Conservation (phyloP, 2,329 filamentous ascomycete genomes). For the Aspergillus fischeri region DNA sequence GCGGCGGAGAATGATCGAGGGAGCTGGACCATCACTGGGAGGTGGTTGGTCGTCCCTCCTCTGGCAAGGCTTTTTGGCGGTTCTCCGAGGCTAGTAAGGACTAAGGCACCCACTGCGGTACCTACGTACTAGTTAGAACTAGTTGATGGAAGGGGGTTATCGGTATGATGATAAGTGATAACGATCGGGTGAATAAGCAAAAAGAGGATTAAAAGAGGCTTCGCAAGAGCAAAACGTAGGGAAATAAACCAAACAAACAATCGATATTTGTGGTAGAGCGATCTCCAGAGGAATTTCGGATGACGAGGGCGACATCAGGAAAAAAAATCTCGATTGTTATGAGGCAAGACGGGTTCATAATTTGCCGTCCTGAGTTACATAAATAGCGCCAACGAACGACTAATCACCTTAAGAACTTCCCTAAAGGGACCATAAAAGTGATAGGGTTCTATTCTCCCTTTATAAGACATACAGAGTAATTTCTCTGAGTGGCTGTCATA, state of each 20-base stretch:
- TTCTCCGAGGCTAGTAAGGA: not conserved
- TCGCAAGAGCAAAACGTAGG: not conserved
- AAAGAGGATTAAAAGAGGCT: not conserved
- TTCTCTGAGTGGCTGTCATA: not conserved
- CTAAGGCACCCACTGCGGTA: not conserved
- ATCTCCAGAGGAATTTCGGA: not conserved
- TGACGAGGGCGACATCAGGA: slow-evolving; percentile 1
- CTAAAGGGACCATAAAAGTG: not conserved
- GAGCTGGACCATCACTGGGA: slow-evolving; percentile 7
- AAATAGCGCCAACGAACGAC: not conserved
- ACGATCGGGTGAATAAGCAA: not conserved
- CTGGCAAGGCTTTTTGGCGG: not conserved
- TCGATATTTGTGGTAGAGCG: not conserved
- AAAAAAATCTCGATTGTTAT: not conserved
- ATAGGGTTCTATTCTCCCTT: not conserved
- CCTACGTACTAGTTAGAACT: not conserved
- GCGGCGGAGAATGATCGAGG: slow-evolving; percentile 17
- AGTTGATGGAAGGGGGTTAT: not conserved
- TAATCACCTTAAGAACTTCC: not conserved
- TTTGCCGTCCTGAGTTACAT: slow-evolving; percentile 11
- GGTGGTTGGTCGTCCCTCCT: slow-evolving; percentile 17
- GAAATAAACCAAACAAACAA: not conserved
- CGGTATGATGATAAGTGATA: not conserved
- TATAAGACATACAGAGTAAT: not conserved
- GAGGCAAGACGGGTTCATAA: slow-evolving; percentile 7